Evolutionary conservation across 768 basidiomycete species (phyloP), one percentile per base, ranked within the genome.

Genomic region (Favolaschia claudopus): DNA sequence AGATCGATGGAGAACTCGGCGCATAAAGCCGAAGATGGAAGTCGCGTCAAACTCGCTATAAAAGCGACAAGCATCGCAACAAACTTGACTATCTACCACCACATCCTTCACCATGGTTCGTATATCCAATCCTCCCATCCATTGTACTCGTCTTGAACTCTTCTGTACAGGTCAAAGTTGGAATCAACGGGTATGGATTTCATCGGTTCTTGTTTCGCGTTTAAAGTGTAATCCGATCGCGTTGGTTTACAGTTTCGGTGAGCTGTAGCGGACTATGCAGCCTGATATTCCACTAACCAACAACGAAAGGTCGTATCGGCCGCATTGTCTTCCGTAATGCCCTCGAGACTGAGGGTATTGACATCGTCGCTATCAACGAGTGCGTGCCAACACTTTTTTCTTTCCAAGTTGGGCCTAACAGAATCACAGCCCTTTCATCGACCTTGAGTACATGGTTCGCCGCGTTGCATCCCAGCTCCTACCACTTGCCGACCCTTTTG

Each of bases 301-400:
- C 28, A 20, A 45, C 12, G 20, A n/a, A 52, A 95, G 96, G 96
- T 84, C 96, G 97, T 84, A 99, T 99, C 74, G 96, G 97, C 77
- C 96, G 97, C 79, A 96, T 99, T 76, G 97, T 99, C 65, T 83
- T 91, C 77, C 91, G 97, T 68, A 98, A 98, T 83, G 95, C 96
- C 48, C 83, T 97, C 68, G 80, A 86, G 67, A 78, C 85, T 71
- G 74, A 80, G 52, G 87, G 88, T 50, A 83, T 95, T 72, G 79
- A 94, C n/a, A 87, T 99, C 72, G 89, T 95, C 64, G 95, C 95
- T 57, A 77, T 99, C 70, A 98, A 99, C 83, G 95, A 96, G 93
- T 96, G 68, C 70, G 93, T 72, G 13, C 36, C 40, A 7, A 10
- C 4, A 1, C 5, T 55, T 5, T 44, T 4, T 19, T 20, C 19